phyloP scores from a whole-genome alignment of 129 eudicot species.

The Erigeron canadensis region DNA sequence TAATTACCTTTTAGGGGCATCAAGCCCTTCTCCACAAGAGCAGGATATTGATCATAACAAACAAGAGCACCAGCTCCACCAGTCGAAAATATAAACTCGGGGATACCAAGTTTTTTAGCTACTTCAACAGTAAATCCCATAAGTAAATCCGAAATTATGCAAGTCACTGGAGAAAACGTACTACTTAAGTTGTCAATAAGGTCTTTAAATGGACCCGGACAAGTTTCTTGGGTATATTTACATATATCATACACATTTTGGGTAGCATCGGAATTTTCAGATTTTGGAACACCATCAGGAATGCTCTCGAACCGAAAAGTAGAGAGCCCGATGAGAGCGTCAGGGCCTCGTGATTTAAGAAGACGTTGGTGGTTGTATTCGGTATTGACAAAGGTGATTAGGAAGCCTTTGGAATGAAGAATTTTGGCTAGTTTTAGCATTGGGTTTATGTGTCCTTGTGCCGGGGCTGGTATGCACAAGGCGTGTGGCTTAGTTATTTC shows the following conservation, averaged over 20 bases:
- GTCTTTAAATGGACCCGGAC: conserved; percentile 30
- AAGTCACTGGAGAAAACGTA: conserved; percentile 34
- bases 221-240: conserved; percentile 20
- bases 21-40: conserved; percentile 35
- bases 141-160: conserved; percentile 38
- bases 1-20: conserved; percentile 43
- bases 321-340: conserved; percentile 32
- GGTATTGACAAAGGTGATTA: conserved; percentile 36
- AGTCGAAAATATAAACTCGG: conserved; percentile 38
- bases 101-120: conserved; percentile 39
- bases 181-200: conserved; percentile 30
- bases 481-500: conserved; percentile 41
- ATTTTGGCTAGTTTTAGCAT: conserved; percentile 40
- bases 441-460: conserved; percentile 44
- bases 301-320: conserved; percentile 46
- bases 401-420: conserved; percentile 35
- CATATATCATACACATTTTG: conserved; percentile 40
- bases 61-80: conserved; percentile 41
- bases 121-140: conserved; percentile 48
- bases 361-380: conserved; percentile 43
- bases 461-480: conserved; percentile 45
- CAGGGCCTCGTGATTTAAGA: conserved; percentile 33
- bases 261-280: conserved; percentile 37
- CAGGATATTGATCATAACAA: conserved; percentile 37
- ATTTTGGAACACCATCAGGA: conserved; percentile 47